These are phyloP conservation scores for Pleurostoma richardsiae DNA, from an alignment of 2,329 filamentous ascomycete genomes.

Conservation along the genomic window DNA sequence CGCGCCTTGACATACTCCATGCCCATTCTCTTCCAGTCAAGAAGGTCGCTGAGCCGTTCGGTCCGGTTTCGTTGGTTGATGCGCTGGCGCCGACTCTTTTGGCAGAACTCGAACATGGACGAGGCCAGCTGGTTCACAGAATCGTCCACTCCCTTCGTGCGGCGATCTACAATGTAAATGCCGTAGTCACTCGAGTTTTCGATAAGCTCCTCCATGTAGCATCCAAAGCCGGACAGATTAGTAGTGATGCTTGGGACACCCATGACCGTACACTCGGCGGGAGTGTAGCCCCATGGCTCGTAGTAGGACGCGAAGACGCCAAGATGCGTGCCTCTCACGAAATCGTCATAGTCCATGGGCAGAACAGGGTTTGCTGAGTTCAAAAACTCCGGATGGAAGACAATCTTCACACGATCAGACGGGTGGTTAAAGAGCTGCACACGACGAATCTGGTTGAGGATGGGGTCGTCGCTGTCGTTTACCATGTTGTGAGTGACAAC, in stretches of 20 bases:
- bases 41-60: constrained; percentile 85
- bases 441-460: constrained; percentile 90
- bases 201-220: constrained; percentile 99
- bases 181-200: constrained; percentile 98
- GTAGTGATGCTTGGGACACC: constrained; percentile 97
- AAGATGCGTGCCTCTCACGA: constrained; percentile 92
- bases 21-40: constrained; percentile 99
- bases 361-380: constrained; percentile 94
- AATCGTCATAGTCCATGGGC: constrained; percentile 96
- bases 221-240: constrained; percentile 95
- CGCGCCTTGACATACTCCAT: constrained; percentile 98
- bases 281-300: constrained; percentile 98
- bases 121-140: constrained; percentile 92
- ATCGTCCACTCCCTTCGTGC: constrained; percentile 93
- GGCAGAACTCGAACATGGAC: constrained; percentile 90
- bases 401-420: constrained; percentile 89
- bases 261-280: constrained; percentile 98
- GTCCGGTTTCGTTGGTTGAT: constrained; percentile 99
- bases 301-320: constrained; percentile 98
- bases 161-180: constrained; percentile 97
- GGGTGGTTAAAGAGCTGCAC: constrained; percentile 98
- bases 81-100: constrained; percentile 89
- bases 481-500: constrained; percentile 99
- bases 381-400: constrained; percentile 97
- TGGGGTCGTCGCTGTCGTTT: constrained; percentile 88